Evolutionary conservation across 106 monocot species (phyloP), one percentile per base, ranked within the genome.

Genomic region (Dendrobium huoshanense): DNA sequence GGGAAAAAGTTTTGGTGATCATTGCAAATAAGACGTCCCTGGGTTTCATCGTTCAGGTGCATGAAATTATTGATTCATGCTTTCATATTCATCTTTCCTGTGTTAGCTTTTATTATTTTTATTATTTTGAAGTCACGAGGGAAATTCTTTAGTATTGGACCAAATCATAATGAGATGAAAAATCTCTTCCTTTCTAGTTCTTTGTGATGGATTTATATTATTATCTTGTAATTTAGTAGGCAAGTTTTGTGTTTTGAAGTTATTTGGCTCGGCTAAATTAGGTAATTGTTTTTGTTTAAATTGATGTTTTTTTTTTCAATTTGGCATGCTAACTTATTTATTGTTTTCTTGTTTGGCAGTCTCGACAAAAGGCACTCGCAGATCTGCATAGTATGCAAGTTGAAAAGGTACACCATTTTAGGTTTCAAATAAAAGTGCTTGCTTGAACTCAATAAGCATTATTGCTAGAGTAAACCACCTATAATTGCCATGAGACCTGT

Each of bases 321-420:
- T 22, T 61, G 2, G 5, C 19, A 15, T 70, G 68, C 37, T 70
- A 37, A 70, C n/a, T 33, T 33, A 41, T 40, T 73, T 24, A 79
- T 75, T 22, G 82, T 79, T 20, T 73, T 42, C 1, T 80, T 54
- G 75, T 77, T 37, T 87, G 51, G 80, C 90, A 99, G 99, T 99
- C 99, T 77, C 89, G 99, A 83, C 92, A 91, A 77, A 99, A 99
- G 86, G 99, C 99, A 84, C 87, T 95, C 74, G 85, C 91, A 79
- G 99, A 99, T 86, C 82, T 99, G 51, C 89, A 95, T 17, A 88
- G 83, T 59, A 91, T 95, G 91, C 89, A 91, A 86, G 86, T 79
- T 56, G 92, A 88, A 77, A 88, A 93, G 88, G 93, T 90, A 88
- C 29, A 1, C 9, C 42, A 8, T 72, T 47, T 17, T 40, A 27